These are phyloP conservation scores for Xylaria acuta DNA, from an alignment of 495 filamentous ascomycete genomes.

Conservation along the genomic window DNA sequence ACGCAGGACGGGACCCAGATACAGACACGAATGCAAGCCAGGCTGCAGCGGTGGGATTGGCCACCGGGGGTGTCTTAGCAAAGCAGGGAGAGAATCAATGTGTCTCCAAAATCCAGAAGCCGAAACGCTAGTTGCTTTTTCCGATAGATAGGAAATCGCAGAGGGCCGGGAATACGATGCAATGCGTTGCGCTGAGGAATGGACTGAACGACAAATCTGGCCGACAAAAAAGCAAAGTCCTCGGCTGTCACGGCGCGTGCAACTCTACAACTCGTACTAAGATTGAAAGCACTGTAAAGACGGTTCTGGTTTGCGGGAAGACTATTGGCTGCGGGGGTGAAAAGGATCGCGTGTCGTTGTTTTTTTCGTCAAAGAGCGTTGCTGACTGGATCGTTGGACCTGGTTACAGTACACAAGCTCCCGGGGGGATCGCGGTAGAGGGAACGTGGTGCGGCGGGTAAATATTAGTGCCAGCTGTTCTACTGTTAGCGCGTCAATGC, in stretches of 20 bases:
- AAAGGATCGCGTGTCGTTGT: conserved; percentile 12
- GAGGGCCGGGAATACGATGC: not conserved
- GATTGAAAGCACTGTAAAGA: conserved; percentile 8
- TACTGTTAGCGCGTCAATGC: conserved; percentile 19
- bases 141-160: not conserved
- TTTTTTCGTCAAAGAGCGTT: conserved; percentile 3
- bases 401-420: not conserved
- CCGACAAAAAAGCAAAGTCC: not conserved
- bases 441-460: not conserved
- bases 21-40: not conserved
- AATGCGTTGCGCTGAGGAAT: not conserved
- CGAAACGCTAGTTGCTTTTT: not conserved
- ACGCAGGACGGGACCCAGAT: conserved; percentile 1
- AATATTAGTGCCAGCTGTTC: conserved; percentile 8
- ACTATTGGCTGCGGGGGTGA: not conserved
- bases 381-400: conserved; percentile 7
- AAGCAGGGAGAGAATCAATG: not conserved
- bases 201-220: not conserved
- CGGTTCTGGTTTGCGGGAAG: not conserved
- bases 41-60: not conserved
- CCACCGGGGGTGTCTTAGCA: not conserved
- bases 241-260: conserved; percentile 4
- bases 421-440: not conserved
- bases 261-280: not conserved
- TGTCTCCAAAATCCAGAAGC: conserved; percentile 2